Conservation (phyloP, 257 asterid genomes). For the Nicotiana attenuata region DNA sequence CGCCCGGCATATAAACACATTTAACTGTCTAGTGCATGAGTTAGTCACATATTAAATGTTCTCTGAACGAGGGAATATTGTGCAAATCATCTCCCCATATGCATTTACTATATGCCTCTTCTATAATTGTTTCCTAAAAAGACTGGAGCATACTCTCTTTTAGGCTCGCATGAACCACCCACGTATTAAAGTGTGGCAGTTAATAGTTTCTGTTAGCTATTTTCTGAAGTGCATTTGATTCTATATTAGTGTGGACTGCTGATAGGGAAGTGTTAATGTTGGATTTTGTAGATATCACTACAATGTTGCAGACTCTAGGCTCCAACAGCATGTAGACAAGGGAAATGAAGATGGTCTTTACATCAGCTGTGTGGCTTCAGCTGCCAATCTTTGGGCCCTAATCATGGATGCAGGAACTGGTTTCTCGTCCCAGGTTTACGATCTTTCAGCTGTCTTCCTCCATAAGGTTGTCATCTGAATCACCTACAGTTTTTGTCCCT, state of each 20-base stretch:
- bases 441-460: slow-evolving; percentile 85
- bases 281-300: slow-evolving; percentile 59
- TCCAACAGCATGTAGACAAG: slow-evolving; percentile 79
- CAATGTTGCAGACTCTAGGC: slow-evolving; percentile 79
- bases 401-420: slow-evolving; percentile 99
- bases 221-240: not conserved
- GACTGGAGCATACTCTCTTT: too few species aligned
- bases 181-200: too few species aligned
- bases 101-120: too few species aligned
- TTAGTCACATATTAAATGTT: too few species aligned
- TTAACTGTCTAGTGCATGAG: too few species aligned
- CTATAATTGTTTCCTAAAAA: too few species aligned
- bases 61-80: too few species aligned
- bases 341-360: slow-evolving; percentile 93
- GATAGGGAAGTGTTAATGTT: not conserved
- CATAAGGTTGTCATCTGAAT: slow-evolving; percentile 57
- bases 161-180: too few species aligned
- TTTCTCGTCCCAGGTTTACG: slow-evolving; percentile 80
- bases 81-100: too few species aligned
- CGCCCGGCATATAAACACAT: too few species aligned
- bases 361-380: slow-evolving; percentile 91
- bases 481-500: not conserved
- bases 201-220: too few species aligned
- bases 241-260: not conserved
- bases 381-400: slow-evolving; percentile 92